phyloP scores from a whole-genome alignment of 441 rosid genomes.

The Pelargonium cotyledonis region DNA sequence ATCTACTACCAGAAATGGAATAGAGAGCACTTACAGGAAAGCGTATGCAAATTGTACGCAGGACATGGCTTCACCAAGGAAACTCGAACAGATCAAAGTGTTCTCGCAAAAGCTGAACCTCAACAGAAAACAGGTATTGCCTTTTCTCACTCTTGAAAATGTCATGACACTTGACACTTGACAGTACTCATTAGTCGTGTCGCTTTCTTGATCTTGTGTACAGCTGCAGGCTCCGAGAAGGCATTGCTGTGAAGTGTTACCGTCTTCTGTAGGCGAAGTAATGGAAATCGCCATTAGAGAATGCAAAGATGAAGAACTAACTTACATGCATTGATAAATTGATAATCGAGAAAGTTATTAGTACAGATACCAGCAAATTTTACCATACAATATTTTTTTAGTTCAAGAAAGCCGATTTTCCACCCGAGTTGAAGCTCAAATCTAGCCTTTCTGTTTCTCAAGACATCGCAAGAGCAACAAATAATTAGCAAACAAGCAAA shows the following conservation, averaged over 20 bases:
- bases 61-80: conserved; percentile 45
- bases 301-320: conserved; percentile 63
- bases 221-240: conserved; percentile 79
- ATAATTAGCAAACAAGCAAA: neutral
- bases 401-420: no score
- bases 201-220: conserved; percentile 5
- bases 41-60: conserved; percentile 39
- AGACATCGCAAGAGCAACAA: neutral
- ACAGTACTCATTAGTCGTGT: no score
- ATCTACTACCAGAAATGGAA: conserved; percentile 22
- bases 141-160: neutral
- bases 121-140: conserved; percentile 45
- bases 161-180: neutral
- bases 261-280: conserved; percentile 37
- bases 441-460: neutral
- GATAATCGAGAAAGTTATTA: neutral
- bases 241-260: conserved; percentile 75
- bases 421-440: neutral
- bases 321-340: conserved; percentile 41
- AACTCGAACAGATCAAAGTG: conserved; percentile 57
- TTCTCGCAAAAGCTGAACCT: conserved; percentile 52
- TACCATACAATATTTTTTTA: no score
- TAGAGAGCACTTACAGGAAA: conserved; percentile 46
- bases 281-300: conserved; percentile 68
- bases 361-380: no score